A percentile compares a stretch with the other conserved stretches of the same genome.
These are phyloP conservation scores for Novymonas esmeraldas DNA, from an alignment of 208 protist species.

Conservation along the genomic window DNA sequence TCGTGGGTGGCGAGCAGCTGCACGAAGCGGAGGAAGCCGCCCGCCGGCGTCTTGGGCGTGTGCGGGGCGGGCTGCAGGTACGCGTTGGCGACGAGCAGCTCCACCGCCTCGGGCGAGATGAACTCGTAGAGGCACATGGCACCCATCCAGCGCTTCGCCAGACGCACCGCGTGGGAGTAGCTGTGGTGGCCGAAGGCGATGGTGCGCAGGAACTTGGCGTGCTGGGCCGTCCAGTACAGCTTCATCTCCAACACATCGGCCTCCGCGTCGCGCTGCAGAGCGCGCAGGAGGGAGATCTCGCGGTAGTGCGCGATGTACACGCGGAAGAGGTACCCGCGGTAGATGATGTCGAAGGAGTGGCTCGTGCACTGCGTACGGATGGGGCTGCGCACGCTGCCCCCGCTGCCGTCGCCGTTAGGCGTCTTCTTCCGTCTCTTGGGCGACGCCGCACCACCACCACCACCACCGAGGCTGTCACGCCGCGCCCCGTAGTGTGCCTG, in stretches of 20 bases:
- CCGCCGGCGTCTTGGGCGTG: slow-evolving; percentile 61
- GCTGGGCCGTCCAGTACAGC: slow-evolving; percentile 86
- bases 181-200: slow-evolving; percentile 78
- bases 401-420: slow-evolving; percentile 5
- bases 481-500: slow-evolving; percentile 43
- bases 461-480: background rate
- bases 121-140: slow-evolving; percentile 84
- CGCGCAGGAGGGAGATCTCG: slow-evolving; percentile 78
- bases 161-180: slow-evolving; percentile 70
- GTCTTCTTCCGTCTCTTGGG: slow-evolving; percentile 14
- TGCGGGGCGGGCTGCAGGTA: slow-evolving; percentile 48
- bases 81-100: slow-evolving; percentile 82
- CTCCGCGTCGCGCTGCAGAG: slow-evolving; percentile 72
- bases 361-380: slow-evolving; percentile 66
- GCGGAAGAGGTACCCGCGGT: slow-evolving; percentile 84
- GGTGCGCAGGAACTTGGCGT: slow-evolving; percentile 80
- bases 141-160: slow-evolving; percentile 83
- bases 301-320: slow-evolving; percentile 89
- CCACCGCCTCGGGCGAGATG: slow-evolving; percentile 77
- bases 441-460: background rate
- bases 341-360: slow-evolving; percentile 82
- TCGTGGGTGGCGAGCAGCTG: slow-evolving; percentile 79
- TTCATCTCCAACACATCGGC: slow-evolving; percentile 79
- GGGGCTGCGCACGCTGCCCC: slow-evolving; percentile 8
- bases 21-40: slow-evolving; percentile 84